Conservation (phyloP, 169 alveolate species). For the Amoebophrya sp. region DNA sequence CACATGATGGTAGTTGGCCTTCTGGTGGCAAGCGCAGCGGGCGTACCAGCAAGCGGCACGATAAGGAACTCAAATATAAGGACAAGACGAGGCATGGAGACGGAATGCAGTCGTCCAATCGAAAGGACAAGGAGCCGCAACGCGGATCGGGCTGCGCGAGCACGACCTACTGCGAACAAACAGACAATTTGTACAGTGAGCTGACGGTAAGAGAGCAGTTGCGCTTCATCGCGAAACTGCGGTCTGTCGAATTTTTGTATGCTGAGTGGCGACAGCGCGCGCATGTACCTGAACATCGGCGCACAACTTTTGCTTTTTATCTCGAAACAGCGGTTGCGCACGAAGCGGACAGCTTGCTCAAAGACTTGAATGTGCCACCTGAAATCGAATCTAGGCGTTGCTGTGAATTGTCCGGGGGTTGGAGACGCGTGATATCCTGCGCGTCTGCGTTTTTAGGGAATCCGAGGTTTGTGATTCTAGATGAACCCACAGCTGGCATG, state of each 20-base stretch:
- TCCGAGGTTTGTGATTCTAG: constrained; percentile 71
- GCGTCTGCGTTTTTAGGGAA: constrained; percentile 74
- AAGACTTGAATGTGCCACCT: neutral
- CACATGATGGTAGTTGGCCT: too few species aligned
- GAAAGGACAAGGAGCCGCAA: too few species aligned
- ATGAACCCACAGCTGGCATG: constrained; percentile 82
- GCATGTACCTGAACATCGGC: neutral
- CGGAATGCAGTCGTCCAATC: too few species aligned
- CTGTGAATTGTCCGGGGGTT: neutral
- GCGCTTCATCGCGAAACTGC: neutral
- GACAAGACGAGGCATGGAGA: too few species aligned
- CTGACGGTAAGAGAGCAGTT: neutral
- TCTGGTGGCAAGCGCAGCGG: too few species aligned
- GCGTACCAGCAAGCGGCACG: too few species aligned
- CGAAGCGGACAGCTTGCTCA: neutral
- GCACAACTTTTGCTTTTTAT: neutral
- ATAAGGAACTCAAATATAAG: too few species aligned
- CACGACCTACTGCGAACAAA: neutral
- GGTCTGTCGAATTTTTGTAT: neutral
- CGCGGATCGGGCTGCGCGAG: neutral
- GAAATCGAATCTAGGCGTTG: neutral
- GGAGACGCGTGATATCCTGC: constrained; percentile 58
- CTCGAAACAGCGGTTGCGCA: neutral
- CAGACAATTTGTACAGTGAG: neutral
- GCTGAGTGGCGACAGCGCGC: neutral